Base-by-base conservation (phyloP, 352 stramenopile species). In the Globisporangium middletonii region DNA sequence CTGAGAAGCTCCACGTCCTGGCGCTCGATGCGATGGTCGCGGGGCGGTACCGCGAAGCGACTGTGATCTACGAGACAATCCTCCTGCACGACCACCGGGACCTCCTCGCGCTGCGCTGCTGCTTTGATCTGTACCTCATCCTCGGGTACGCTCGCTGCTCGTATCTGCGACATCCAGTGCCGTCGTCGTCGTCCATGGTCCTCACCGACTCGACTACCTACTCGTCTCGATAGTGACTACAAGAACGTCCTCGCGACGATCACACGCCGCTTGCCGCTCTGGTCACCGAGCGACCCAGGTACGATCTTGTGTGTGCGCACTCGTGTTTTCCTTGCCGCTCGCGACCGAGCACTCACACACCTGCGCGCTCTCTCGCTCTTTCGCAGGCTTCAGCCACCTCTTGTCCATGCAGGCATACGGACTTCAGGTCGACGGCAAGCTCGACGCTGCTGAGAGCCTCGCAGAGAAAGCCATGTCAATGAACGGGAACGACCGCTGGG, bases 401-500 rank as follows among this genome's bases (percentile, higher is more conserved):
- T 57, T 95, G 18, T 71, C 69, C 4, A 89, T 95, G 79, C 85
- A 95, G 60, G 85, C 85, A 38, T 95, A 89, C 44, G 85, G 77
- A n/a, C 69, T 95, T 43, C 77, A 90, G 45, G 70, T 72, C 47
- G 66, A 67, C 30, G 85, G 85, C 12, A 71, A 74, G 26, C 62
- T 92, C 18, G 85, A 90, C 59, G 81, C 76, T 11, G 81, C 85
- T 0, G 76, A 92, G 38, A 60, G 64, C 37, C 30, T 95, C 19
- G 83, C 81, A 4, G 80, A 95, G 61, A 89, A 90, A 52, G 70
- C 85, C n/a, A 54, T 93, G 16, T 89, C 83, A 8, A 86, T 93
- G 81, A 90, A 93, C 48, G 76, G 78, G 51, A 89, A 93, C 38
- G 85, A 95, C 57, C 79, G 79, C 2, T 91, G 79, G 80, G 85